These are phyloP conservation scores for Laetiporus sulphureus DNA, from an alignment of 1,284 basidiomycete genomes.

Conservation along the genomic window DNA sequence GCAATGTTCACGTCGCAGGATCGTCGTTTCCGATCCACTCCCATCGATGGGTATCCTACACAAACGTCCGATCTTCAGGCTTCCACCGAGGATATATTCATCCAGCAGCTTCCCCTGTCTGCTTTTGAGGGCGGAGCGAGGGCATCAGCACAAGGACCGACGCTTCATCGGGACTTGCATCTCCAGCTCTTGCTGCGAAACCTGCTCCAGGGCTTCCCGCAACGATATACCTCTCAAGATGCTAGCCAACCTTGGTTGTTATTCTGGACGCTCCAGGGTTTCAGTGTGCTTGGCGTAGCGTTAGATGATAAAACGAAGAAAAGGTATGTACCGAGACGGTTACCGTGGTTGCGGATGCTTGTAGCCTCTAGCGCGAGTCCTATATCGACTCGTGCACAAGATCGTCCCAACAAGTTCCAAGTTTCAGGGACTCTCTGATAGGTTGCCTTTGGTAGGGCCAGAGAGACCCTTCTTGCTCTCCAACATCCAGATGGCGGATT, in stretches of 20 bases:
- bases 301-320: slow-evolving; percentile 72
- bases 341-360: no score
- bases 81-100: slow-evolving; percentile 62
- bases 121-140: slow-evolving; percentile 1
- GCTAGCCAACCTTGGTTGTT: slow-evolving; percentile 90
- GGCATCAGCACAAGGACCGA: slow-evolving; percentile 11
- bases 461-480: slow-evolving; percentile 71
- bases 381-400: no score
- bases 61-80: slow-evolving; percentile 58
- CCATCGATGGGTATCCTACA: slow-evolving; percentile 56
- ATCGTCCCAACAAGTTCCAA: no score
- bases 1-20: no score
- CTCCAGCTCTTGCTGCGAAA: slow-evolving; percentile 65
- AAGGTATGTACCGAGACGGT: slow-evolving; percentile 58
- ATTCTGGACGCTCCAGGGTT: slow-evolving; percentile 85
- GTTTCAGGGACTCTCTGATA: no score
- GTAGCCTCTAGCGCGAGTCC: no score
- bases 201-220: slow-evolving; percentile 70
- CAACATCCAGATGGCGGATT: slow-evolving; percentile 87
- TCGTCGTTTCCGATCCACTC: slow-evolving; percentile 22
- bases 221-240: slow-evolving; percentile 76
- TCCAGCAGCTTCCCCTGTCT: slow-evolving; percentile 34
- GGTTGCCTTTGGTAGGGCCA: slow-evolving; percentile 52
- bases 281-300: slow-evolving; percentile 70
- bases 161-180: slow-evolving; percentile 53